Base-by-base conservation (phyloP, 805 yeast genomes). In the Starmerella asiatica region DNA sequence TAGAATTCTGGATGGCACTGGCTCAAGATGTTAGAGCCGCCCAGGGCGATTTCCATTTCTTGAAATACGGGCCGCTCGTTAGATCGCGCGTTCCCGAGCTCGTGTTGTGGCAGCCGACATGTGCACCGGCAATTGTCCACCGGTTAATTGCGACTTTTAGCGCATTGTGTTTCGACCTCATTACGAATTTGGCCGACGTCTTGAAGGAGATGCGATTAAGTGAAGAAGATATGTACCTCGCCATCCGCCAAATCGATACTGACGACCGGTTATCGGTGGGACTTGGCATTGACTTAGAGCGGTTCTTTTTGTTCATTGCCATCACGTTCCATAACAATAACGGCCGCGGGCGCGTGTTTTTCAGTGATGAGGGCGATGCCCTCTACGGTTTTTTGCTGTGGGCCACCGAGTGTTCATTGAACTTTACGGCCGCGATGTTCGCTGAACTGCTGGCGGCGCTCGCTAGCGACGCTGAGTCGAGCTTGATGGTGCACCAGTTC, bases 341-440 rank as follows among this genome's bases (percentile, higher is more conserved):
- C 1, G 68, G 69, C 1, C 60, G 76, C 6, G 70, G 80, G 12
- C 52, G 65, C 1, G 39, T 38, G 7, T 79, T 82, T 53, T 86
- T 94, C 93, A 56, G 59, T 11, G 82, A 79, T 46, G 63, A 70
- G 16, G 75, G 70, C 38, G 70, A 78, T 12, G 75, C 76, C 42
- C 64, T 83, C 2, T 68, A 73, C 52, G 96, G 94, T 0, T 86
- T 91, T 48, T 64, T 88, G 30, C 73, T 72, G 40, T 91, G 97
- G 97, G 93, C 93, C 0, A 67, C 91, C 2, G 75, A 73, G 43
- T 76, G 81, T 51, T 84, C 76, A 45, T 83, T 83, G 14, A 47
- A 58, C 1, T 64, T 84, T 36, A 82, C 85, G 63, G 72, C 83
- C 37, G 79, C 97, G 0, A 72, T 93, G 0, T 84, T 78, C 52